Percentiles rank a stretch among this genome's conserved stretches.
These are phyloP conservation scores for Bassia scoparia DNA, from an alignment of 148 eudicot species.

Conservation along the genomic window DNA sequence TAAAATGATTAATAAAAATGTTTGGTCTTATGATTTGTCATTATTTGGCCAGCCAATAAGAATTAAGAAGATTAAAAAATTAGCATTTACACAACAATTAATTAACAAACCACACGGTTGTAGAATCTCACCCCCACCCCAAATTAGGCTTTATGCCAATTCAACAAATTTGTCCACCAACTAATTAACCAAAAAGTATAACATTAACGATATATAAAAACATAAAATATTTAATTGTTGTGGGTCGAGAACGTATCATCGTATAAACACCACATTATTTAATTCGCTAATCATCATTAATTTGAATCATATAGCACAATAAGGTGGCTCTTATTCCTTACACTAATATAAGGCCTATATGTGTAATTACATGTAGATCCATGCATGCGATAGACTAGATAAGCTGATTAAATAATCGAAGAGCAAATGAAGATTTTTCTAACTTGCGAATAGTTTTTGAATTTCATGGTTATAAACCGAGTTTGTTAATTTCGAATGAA, in stretches of 20 bases:
- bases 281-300: slow-evolving; percentile 7
- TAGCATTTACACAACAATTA: too few relatives aligned
- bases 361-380: slow-evolving; percentile 20
- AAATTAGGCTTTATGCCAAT: slow-evolving; percentile 2
- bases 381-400: background rate
- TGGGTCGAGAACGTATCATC: slow-evolving; percentile 23
- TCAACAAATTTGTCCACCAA: slow-evolving; percentile 14
- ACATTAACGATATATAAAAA: too few relatives aligned
- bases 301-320: slow-evolving; percentile 1
- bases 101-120: slow-evolving; percentile 6
- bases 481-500: background rate
- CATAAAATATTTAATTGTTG: too few relatives aligned
- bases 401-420: background rate
- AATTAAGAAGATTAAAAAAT: too few relatives aligned
- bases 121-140: slow-evolving; percentile 13
- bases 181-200: slow-evolving; percentile 12
- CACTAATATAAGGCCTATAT: background rate
- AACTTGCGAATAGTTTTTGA: background rate
- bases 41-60: too few relatives aligned
- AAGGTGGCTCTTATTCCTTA: too few relatives aligned
- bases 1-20: too few relatives aligned
- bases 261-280: background rate
- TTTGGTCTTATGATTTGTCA: background rate
- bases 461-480: background rate
- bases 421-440: slow-evolving; percentile 8